These are phyloP conservation scores for Ophiostoma sp. DNA, from an alignment of 2,329 filamentous ascomycete genomes.

Conservation along the genomic window DNA sequence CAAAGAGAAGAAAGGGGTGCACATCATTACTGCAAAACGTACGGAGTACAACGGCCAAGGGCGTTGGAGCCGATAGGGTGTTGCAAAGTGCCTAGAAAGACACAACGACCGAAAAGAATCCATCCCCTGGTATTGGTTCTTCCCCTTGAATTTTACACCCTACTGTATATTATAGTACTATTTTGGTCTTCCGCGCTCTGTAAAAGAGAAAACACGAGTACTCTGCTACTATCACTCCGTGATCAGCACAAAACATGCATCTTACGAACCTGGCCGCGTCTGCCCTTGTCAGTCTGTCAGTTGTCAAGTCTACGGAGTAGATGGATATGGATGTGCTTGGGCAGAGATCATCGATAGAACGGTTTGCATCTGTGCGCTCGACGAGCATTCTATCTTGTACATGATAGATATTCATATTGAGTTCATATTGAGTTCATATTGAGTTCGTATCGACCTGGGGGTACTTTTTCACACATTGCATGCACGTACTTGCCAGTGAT, in stretches of 20 bases:
- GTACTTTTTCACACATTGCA: neutral
- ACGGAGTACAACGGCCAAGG: neutral
- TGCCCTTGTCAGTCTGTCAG: neutral
- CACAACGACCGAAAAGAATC: neutral
- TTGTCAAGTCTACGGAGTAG: neutral
- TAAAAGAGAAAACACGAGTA: neutral
- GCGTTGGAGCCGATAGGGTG: neutral
- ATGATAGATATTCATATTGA: neutral
- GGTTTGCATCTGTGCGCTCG: neutral
- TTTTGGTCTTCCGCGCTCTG: neutral
- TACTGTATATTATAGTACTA: neutral
- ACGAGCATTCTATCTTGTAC: neutral
- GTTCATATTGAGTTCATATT: too few relatives aligned
- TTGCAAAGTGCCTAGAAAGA: neutral
- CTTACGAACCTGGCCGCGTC: neutral
- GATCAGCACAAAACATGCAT: neutral
- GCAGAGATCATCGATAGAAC: neutral
- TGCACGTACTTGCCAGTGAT: neutral
- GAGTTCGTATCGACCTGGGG: neutral
- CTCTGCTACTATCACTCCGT: neutral
- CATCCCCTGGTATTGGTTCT: conserved; percentile 9
- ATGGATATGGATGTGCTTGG: neutral
- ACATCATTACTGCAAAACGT: conserved; percentile 10
- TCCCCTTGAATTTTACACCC: conserved; percentile 6
- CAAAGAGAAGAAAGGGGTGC: conserved; percentile 6